Evolutionary conservation across 192 early-diverging fungal genomes (phyloP), one percentile per base, ranked within the genome.

Genomic region (Diversispora eburnea): DNA sequence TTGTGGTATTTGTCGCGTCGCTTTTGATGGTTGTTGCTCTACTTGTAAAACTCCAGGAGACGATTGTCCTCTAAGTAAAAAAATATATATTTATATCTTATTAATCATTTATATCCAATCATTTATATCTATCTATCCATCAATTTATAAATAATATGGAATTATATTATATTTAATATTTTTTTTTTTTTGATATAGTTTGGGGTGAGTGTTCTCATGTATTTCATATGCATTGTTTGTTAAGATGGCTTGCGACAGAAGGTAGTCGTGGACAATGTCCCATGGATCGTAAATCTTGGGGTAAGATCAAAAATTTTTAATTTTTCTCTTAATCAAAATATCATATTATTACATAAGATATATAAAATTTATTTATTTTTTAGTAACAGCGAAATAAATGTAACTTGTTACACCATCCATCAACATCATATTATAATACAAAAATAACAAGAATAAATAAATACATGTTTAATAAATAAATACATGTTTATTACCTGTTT

Each of bases 171-270:
- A n/a, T n/a, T n/a, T n/a, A n/a, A n/a, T n/a, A n/a, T n/a, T n/a
- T n/a, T 43, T 64, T n/a, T 22, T 57, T 48, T 73, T 22, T 33
- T 5, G 12, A 51, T 22, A 33, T 70, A 91, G 90, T 95, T 42
- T 92, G 90, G 91, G 96, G 96, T 71, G 87, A 94, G 67, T 98
- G 96, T 83, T 86, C 81, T 39, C 96, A 98, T 74, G 89, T 89
- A 6, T 98, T 98, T 79, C 96, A 98, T 78, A 87, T 96, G 86
- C 96, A 98, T 78, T 98, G 96, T 71, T 81, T 98, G 22, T 76
- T 88, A 52, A 94, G 92, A 54, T 94, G 93, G 93, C 80, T 92
- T 46, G 77, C 84, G 22, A 83, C 88, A 15, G 88, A 93, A 42
- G 82, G 78, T 17, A 91, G 88, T 63, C 86, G 87, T 54, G 85